These are phyloP conservation scores for Pseudocohnilembus persalinus DNA, from an alignment of 169 alveolate species.

Conservation along the genomic window DNA sequence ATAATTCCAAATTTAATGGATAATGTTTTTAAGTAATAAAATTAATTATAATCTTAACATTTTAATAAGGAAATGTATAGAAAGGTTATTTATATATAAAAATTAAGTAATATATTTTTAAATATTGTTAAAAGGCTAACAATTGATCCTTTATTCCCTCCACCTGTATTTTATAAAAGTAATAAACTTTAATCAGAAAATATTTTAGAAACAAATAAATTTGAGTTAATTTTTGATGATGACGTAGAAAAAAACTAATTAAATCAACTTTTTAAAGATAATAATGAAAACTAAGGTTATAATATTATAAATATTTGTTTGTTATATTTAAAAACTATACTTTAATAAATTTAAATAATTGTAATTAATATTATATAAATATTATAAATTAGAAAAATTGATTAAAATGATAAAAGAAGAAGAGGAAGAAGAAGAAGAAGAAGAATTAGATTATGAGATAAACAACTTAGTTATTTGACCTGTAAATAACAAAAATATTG, in stretches of 20 bases:
- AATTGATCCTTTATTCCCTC: constrained; percentile 72
- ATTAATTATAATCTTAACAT: neutral
- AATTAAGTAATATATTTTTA: constrained; percentile 11
- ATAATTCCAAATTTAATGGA: constrained; percentile 79
- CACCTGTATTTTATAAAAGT: constrained; percentile 47
- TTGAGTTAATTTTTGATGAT: constrained; percentile 65
- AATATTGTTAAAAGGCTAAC: constrained; percentile 28
- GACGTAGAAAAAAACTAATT: constrained; percentile 31
- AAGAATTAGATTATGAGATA: neutral
- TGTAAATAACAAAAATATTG: no score
- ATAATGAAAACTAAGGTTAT: neutral
- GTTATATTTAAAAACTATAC: no score
- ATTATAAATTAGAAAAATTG: neutral
- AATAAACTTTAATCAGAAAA: constrained; percentile 41
- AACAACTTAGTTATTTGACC: neutral
- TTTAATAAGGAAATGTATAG: neutral
- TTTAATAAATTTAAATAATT: no score
- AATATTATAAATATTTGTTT: neutral
- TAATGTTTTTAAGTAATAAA: constrained; percentile 63
- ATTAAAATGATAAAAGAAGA: constrained; percentile 4
- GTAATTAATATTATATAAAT: neutral
- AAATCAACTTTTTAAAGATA: constrained; percentile 16
- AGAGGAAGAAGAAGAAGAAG: constrained; percentile 28
- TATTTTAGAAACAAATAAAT: constrained; percentile 40
- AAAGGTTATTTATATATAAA: constrained; percentile 9